Conservation (phyloP, 1,284 basidiomycete genomes). For the Volvariella volvacea region DNA sequence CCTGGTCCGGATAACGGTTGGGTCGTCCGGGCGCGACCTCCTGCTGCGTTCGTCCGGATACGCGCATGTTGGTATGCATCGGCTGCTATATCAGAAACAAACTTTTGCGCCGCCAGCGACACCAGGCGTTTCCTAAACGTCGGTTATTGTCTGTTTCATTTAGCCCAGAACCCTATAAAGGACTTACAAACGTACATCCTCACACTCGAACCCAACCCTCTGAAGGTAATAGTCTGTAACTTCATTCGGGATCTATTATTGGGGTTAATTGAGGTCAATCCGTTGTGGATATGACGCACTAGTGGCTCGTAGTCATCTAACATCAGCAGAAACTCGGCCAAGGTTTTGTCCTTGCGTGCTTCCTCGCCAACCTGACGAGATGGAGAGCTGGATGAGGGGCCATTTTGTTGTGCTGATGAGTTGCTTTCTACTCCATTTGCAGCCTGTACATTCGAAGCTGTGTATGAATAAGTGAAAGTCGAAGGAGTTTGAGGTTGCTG, state of each 20-base stretch:
- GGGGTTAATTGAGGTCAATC: not conserved
- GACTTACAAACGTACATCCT: slow-evolving; percentile 80
- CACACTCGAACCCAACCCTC: slow-evolving; percentile 92
- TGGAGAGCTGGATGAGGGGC: slow-evolving; percentile 39
- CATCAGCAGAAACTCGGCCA: slow-evolving; percentile 94
- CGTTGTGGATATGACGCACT: slow-evolving; percentile 41
- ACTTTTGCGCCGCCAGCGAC: slow-evolving; percentile 96
- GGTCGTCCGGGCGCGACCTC: slow-evolving; percentile 59
- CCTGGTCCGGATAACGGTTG: slow-evolving; percentile 49
- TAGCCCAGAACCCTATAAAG: slow-evolving; percentile 2
- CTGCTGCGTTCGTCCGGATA: slow-evolving; percentile 77
- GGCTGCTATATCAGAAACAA: slow-evolving; percentile 93
- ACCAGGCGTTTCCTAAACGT: slow-evolving; percentile 82
- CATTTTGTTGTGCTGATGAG: slow-evolving; percentile 4
- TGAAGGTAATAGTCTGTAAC: slow-evolving; percentile 98
- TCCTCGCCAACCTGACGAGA: slow-evolving; percentile 75
- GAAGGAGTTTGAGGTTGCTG: slow-evolving; percentile 15
- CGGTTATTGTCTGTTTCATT: slow-evolving; percentile 4
- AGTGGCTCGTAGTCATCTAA: slow-evolving; percentile 96
- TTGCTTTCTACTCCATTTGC: not conserved
- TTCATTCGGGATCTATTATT: slow-evolving; percentile 91
- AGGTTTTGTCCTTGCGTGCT: slow-evolving; percentile 79
- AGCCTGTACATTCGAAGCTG: slow-evolving; percentile 16
- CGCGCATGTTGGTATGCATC: slow-evolving; percentile 98
- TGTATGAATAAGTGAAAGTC: slow-evolving; percentile 23